Evolutionary conservation across 169 alveolate genomes (phyloP).

Genomic region (Cryptosporidium andersoni): DNA sequence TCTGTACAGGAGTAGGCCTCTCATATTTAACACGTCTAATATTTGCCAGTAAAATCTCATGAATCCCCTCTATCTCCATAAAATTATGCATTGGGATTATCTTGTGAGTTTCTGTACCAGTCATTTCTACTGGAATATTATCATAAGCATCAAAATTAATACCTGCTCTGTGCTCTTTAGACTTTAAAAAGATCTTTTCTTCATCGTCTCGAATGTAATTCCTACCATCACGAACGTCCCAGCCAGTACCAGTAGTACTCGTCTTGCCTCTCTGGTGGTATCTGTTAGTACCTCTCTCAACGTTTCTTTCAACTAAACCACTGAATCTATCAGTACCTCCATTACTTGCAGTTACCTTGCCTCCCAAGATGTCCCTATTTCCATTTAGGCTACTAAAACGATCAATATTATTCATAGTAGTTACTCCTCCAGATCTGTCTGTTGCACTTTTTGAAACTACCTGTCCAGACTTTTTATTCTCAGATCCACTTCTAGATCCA

Average conservation of each 20-base stretch:
- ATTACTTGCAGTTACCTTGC: constrained; percentile 7
- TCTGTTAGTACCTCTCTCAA: constrained; percentile 32
- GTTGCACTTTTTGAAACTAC: too few species aligned
- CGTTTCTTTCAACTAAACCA: constrained; percentile 13
- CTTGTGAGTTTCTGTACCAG: constrained; percentile 79
- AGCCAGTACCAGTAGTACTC: constrained; percentile 69
- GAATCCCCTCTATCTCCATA: constrained; percentile 77
- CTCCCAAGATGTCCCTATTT: constrained; percentile 4
- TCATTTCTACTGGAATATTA: constrained; percentile 87
- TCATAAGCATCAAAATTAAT: constrained; percentile 86
- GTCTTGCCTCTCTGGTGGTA: constrained; percentile 16
- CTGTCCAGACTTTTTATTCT: constrained; percentile 30
- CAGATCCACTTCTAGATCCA: background rate
- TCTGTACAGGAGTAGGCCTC: constrained; percentile 95
- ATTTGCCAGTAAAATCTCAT: constrained; percentile 77
- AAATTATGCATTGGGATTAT: constrained; percentile 81
- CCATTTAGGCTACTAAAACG: constrained; percentile 21
- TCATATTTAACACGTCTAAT: constrained; percentile 85
- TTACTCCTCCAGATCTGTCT: constrained; percentile 20
- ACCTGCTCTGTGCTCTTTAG: constrained; percentile 83
- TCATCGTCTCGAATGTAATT: constrained; percentile 82
- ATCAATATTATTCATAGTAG: constrained; percentile 7
- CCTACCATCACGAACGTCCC: constrained; percentile 85
- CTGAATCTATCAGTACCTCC: constrained; percentile 21
- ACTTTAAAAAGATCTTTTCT: constrained; percentile 79